Evolutionary conservation across 1,139 yeast species (phyloP).

Genomic region (Pichia sorboxylosa): DNA sequence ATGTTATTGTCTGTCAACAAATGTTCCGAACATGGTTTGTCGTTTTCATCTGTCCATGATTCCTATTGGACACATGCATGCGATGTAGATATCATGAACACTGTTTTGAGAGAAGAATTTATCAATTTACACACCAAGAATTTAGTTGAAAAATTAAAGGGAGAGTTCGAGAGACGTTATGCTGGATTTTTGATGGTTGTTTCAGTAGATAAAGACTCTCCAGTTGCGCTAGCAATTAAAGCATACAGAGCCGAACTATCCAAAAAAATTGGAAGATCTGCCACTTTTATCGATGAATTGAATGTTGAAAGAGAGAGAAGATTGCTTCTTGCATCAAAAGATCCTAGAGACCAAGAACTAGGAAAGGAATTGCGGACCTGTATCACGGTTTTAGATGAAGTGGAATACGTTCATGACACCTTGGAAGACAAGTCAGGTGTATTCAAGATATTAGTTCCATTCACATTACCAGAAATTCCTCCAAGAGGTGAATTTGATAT

Average conservation of each 20-base stretch:
- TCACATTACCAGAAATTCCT: slow-evolving; percentile 66
- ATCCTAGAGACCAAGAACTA: slow-evolving; percentile 35
- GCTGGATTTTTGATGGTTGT: slow-evolving; percentile 55
- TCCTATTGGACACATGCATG: slow-evolving; percentile 97
- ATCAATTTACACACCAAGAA: slow-evolving; percentile 66
- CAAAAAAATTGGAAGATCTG: slow-evolving; percentile 40
- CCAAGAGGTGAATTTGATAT: slow-evolving; percentile 80
- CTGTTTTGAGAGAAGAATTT: slow-evolving; percentile 66
- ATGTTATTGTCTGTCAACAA: slow-evolving; percentile 83
- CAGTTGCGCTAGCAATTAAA: slow-evolving; percentile 40
- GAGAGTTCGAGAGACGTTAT: slow-evolving; percentile 76
- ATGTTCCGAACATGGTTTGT: slow-evolving; percentile 54
- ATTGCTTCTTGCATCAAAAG: slow-evolving; percentile 39
- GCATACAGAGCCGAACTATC: slow-evolving; percentile 40
- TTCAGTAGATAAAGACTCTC: slow-evolving; percentile 40
- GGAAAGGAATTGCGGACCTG: slow-evolving; percentile 63
- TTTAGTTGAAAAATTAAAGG: slow-evolving; percentile 55
- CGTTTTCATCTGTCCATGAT: slow-evolving; percentile 97
- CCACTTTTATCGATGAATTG: slow-evolving; percentile 65
- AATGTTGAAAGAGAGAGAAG: slow-evolving; percentile 57
- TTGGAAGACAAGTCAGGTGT: slow-evolving; percentile 19
- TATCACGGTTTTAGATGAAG: slow-evolving; percentile 45
- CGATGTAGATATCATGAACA: slow-evolving; percentile 66
- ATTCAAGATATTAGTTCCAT: slow-evolving; percentile 40
- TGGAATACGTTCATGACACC: slow-evolving; percentile 16